Evolutionary conservation across 2,329 filamentous ascomycete genomes (phyloP), one percentile per base, ranked within the genome.

Genomic region (Penicillium hordei): DNA sequence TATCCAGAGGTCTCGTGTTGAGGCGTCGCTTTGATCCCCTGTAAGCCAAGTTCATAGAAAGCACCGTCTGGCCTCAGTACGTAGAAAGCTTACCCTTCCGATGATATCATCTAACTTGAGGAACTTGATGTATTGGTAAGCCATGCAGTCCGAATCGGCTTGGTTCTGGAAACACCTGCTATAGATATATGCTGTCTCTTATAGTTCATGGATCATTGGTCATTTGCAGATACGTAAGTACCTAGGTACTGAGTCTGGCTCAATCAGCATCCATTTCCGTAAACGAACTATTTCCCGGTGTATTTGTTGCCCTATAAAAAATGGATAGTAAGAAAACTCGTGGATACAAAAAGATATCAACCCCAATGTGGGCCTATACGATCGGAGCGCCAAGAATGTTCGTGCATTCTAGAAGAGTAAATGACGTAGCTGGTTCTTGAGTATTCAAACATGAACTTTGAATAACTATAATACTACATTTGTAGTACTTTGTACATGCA

Each of bases 341-440:
- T 27, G 21, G 10, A 29, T 45, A 31, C 17, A 31, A 17, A 12
- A 17, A 25, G 48, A 42, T 51, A 23, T 31, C 27, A 45, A 45
- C 23, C 10, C 17, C 27, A 39, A 19, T 9, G 36, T 42, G 49
- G 49, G 23, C 36, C 48, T 13, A 2, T 33, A 34, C 12, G 25
- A 52, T 52, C 49, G 49, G 46, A 48, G 46, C 6, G 48, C 48
- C 48, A 51, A 51, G 48, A 51, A 23, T 31, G 19, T 43, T 17
- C 31, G 33, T 29, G 27, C 17, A 21, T 43, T 51, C 38, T 43
- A 51, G 49, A 51, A 43, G 12, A 25, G 15, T 9, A 33, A 33
- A 52, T 52, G 49, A 52, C 49, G 49, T 52, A 52, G 49, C 19
- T 33, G 15, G 7, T 25, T 40, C n/a, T 17, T 31, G 23, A n/a